These are phyloP conservation scores for Pseudonectria foliicola DNA, from an alignment of 2,329 filamentous ascomycete genomes.

Conservation along the genomic window DNA sequence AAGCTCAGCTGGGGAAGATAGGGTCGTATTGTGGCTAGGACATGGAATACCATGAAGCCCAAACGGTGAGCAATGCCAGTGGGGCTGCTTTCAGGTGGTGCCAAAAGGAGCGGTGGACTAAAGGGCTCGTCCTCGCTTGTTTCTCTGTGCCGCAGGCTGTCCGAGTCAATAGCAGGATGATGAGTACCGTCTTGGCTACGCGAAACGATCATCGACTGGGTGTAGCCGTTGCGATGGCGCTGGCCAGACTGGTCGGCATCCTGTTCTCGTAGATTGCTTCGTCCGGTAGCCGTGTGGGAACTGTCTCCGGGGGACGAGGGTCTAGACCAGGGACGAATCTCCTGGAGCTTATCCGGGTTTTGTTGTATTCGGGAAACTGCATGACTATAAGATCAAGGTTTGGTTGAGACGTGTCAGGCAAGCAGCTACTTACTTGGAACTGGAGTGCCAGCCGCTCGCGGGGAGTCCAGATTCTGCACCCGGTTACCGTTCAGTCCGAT, in stretches of 20 bases:
- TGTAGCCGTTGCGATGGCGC: slow-evolving; percentile 8
- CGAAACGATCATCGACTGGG: slow-evolving; percentile 33
- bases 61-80: slow-evolving; percentile 28
- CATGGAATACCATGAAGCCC: slow-evolving; percentile 28
- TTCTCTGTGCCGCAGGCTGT: slow-evolving; percentile 9
- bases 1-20: slow-evolving; percentile 25
- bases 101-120: slow-evolving; percentile 42
- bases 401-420: slow-evolving; percentile 8
- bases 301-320: slow-evolving; percentile 9
- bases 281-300: slow-evolving; percentile 10
- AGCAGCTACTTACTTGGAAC: slow-evolving; percentile 31
- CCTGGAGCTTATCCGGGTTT: slow-evolving; percentile 20
- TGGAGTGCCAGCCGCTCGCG: slow-evolving; percentile 42
- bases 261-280: slow-evolving; percentile 8
- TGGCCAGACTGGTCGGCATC: slow-evolving; percentile 5
- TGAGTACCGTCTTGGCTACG: slow-evolving; percentile 32
- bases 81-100: slow-evolving; percentile 36
- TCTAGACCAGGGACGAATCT: slow-evolving; percentile 12
- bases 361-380: slow-evolving; percentile 24
- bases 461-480: slow-evolving; percentile 51
- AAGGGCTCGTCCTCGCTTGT: slow-evolving; percentile 9
- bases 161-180: slow-evolving; percentile 11
- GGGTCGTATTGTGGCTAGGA: slow-evolving; percentile 17
- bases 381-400: slow-evolving; percentile 23
- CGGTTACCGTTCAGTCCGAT: slow-evolving; percentile 37